These are phyloP conservation scores for Silybum marianum DNA, from an alignment of 129 eudicot species.

Conservation along the genomic window DNA sequence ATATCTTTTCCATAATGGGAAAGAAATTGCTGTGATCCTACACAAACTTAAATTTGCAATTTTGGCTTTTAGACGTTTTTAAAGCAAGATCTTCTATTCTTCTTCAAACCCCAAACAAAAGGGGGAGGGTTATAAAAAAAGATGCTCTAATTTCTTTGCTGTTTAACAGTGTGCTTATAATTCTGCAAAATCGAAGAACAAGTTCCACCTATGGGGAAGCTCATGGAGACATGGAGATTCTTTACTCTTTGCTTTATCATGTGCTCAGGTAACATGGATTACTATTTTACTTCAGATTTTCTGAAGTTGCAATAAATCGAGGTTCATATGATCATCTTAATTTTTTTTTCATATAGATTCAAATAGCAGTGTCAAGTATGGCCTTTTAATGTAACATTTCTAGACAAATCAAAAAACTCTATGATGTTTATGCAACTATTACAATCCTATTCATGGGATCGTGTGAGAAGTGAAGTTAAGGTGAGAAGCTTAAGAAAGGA, in stretches of 20 bases:
- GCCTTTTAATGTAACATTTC: neutral
- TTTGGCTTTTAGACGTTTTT: conserved; percentile 6
- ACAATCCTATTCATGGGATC: conserved; percentile 20
- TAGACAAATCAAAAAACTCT: neutral
- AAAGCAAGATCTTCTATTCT: neutral
- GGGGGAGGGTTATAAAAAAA: neutral
- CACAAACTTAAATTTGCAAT: neutral
- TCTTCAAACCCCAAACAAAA: neutral
- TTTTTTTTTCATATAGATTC: neutral
- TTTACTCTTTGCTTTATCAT: conserved; percentile 86
- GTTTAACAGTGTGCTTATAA: conserved; percentile 85
- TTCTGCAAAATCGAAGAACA: conserved; percentile 94
- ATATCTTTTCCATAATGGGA: neutral
- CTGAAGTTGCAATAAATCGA: neutral
- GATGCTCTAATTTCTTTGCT: conserved; percentile 27
- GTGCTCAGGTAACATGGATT: conserved; percentile 75
- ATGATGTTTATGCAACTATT: conserved; percentile 3
- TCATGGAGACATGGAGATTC: conserved; percentile 98
- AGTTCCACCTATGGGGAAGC: conserved; percentile 93
- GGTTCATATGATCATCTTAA: conserved; percentile 5
- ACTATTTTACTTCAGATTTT: neutral
- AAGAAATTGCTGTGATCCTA: neutral
- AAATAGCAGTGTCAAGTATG: conserved; percentile 12
- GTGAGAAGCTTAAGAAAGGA: too few species aligned
- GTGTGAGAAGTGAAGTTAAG: too few species aligned